Evolutionary conservation across 768 basidiomycete genomes (phyloP).

Genomic region (Suillus subaureus): DNA sequence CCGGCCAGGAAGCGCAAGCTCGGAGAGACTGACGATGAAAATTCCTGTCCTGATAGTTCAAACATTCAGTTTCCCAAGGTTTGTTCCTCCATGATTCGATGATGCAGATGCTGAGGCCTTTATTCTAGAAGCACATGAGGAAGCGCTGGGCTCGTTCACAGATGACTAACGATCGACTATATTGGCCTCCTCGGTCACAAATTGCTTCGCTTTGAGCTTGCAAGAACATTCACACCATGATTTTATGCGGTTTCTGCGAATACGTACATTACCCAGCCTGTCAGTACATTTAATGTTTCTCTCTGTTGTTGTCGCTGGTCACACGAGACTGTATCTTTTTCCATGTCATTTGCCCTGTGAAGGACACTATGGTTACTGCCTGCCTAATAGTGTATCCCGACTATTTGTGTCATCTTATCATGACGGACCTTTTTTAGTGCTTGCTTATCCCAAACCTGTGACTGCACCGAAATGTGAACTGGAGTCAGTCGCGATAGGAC

Average conservation of each 20-base stretch:
- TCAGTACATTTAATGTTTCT: not conserved
- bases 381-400: not conserved
- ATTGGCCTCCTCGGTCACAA: not conserved
- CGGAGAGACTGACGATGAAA: constrained; percentile 19
- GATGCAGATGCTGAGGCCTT: not conserved
- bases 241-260: not conserved
- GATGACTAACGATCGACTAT: not conserved
- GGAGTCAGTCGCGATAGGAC: not conserved
- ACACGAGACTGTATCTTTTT: not conserved
- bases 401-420: not conserved
- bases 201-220: not conserved
- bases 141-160: constrained; percentile 19
- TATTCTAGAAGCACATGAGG: constrained; percentile 20
- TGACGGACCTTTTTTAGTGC: not conserved
- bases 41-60: not conserved
- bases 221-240: not conserved
- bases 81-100: not conserved
- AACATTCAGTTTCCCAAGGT: constrained; percentile 24
- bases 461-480: not conserved
- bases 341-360: not conserved
- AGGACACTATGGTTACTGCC: not conserved
- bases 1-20: constrained; percentile 29
- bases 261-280: not conserved
- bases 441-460: not conserved
- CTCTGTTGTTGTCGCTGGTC: not conserved